Conservation (phyloP, 2,329 filamentous ascomycete genomes). For the Tympanopsis confertula region DNA sequence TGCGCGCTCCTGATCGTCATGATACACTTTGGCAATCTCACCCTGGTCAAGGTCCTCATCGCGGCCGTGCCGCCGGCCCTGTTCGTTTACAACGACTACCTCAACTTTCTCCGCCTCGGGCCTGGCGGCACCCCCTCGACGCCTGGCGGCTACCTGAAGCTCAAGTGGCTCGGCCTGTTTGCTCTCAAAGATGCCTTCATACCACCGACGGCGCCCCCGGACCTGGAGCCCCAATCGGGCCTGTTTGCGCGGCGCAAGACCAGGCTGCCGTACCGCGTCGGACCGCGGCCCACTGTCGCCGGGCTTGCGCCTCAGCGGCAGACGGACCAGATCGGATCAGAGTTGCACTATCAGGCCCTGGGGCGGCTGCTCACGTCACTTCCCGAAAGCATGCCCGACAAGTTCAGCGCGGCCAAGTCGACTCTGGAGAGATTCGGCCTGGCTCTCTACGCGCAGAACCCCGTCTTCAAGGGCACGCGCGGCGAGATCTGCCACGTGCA, state of each 20-base stretch:
- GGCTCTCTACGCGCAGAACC: conserved; percentile 58
- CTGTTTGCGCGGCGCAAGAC: conserved; percentile 33
- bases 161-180: conserved; percentile 63
- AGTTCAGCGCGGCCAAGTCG: not conserved
- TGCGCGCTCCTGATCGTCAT: conserved; percentile 36
- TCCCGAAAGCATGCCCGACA: conserved; percentile 12
- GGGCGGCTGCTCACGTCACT: conserved; percentile 39
- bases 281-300: conserved; percentile 52
- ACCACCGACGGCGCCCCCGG: conserved; percentile 38
- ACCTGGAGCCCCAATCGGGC: conserved; percentile 40
- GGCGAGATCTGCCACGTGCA: conserved; percentile 80
- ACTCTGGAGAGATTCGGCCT: conserved; percentile 31
- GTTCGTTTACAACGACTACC: conserved; percentile 58
- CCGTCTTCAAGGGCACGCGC: conserved; percentile 38
- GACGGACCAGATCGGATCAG: conserved; percentile 51
- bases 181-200: conserved; percentile 59
- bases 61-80: conserved; percentile 30
- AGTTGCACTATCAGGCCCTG: conserved; percentile 41
- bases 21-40: conserved; percentile 36
- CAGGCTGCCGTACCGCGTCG: conserved; percentile 47
- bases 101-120: conserved; percentile 64
- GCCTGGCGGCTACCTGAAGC: conserved; percentile 58
- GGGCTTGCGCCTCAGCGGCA: conserved; percentile 78
- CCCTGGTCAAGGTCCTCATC: conserved; percentile 35
- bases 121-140: conserved; percentile 72